phyloP scores from a whole-genome alignment of 2,329 filamentous ascomycete genomes.

The Chrysosporium keratinophilum region DNA sequence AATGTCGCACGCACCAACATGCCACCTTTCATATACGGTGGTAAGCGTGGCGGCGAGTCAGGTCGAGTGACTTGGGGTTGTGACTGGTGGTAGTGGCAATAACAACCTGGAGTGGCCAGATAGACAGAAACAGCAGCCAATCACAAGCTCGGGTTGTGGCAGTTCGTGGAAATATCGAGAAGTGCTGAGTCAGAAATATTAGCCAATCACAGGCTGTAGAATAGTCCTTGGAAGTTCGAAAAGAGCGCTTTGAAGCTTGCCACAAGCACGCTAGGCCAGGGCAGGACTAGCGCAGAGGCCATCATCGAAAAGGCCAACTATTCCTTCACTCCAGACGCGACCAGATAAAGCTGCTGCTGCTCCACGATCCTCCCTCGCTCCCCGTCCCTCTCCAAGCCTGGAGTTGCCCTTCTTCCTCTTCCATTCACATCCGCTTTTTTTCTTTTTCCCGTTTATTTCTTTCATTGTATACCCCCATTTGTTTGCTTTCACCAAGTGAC shows the following conservation, averaged over 20 bases:
- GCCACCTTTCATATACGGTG: background rate
- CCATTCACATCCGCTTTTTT: slow-evolving; percentile 17
- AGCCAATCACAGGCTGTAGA: slow-evolving; percentile 31
- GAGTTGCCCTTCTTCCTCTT: slow-evolving; percentile 10
- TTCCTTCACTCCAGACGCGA: slow-evolving; percentile 15
- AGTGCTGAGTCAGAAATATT: slow-evolving; percentile 23
- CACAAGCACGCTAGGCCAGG: slow-evolving; percentile 7
- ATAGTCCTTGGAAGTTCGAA: slow-evolving; percentile 28
- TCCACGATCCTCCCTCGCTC: slow-evolving; percentile 6
- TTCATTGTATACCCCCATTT: slow-evolving; percentile 10
- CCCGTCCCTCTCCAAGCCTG: slow-evolving; percentile 7
- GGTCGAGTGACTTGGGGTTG: background rate
- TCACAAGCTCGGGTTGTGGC: slow-evolving; percentile 4
- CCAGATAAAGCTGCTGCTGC: slow-evolving; percentile 22
- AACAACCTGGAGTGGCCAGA: slow-evolving; percentile 9
- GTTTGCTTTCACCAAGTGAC: background rate
- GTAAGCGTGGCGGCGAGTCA: background rate
- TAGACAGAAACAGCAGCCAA: slow-evolving; percentile 11
- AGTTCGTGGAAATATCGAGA: slow-evolving; percentile 1
- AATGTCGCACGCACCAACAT: background rate
- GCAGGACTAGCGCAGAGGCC: slow-evolving; percentile 9
- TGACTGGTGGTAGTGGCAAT: slow-evolving; percentile 7
- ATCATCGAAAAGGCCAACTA: slow-evolving; percentile 36
- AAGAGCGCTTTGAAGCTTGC: background rate
- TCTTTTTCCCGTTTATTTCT: slow-evolving; percentile 15